Evolutionary conservation across 1,284 basidiomycete genomes (phyloP), one percentile per base, ranked within the genome.

Genomic region (Malassezia japonica): DNA sequence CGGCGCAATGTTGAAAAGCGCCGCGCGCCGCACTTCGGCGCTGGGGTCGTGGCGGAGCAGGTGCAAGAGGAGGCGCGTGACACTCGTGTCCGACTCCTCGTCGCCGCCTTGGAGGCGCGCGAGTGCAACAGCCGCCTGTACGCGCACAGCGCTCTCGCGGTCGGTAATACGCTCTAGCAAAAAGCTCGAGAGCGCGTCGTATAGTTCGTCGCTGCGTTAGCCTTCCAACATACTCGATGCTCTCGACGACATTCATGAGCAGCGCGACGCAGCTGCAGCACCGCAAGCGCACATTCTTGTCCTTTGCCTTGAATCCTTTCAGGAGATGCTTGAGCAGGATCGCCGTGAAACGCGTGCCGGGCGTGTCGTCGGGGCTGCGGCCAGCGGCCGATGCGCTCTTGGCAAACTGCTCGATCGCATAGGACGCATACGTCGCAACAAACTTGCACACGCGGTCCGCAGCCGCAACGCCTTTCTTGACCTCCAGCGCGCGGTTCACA

Each of bases 391-490:
- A 50, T n/a, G 57, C 52, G 56, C 56, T 52, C 28, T 50, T 34
- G 6, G 59, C 56, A 51, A 61, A 64, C 23, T 64, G 61, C 36
- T 67, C 59, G 45, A 68, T 63, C 0, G 65, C 61, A 39, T 70
- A 87, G 46, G 82, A 82, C 18, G 87, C 79, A 73, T 90, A 96
- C 13, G 80, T 79, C 2, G 85, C 84, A 13, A 89, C 78, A 72
- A 94, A 95, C 75, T 84, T 89, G 67, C 91, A 78, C 43, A 85
- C 77, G 48, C 86, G 77, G 73, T 95, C 89, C 1, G 84, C 90
- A 16, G 82, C 78, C 1, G 78, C 76, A 0, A 83, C 79, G 7
- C 89, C 89, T 75, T 90, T 91, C 80, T 91, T 94, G 46, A 89
- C 76, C 2, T 80, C 78, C 41, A 94, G 67, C 12, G 87, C 79